These are phyloP conservation scores for Pittosporum tobira DNA, from an alignment of 129 eudicot species.

Conservation along the genomic window DNA sequence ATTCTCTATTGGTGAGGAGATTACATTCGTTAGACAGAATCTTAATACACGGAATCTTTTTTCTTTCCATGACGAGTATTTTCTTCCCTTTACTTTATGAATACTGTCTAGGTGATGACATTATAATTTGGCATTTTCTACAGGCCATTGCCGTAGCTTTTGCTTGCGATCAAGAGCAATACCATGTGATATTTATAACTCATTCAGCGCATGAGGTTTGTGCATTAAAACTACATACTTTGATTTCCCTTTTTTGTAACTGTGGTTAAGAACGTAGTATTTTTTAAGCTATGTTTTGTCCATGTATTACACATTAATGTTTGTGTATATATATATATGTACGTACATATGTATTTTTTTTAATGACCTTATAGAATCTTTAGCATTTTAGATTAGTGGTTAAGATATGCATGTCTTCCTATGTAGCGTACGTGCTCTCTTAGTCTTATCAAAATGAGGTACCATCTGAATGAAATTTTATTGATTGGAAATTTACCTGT, in stretches of 20 bases:
- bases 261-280: background rate
- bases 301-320: too few relatives aligned
- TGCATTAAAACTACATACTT: background rate
- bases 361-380: too few relatives aligned
- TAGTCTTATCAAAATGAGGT: background rate
- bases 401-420: too few relatives aligned
- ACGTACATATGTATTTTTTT: too few relatives aligned
- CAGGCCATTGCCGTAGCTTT: slow-evolving; percentile 87
- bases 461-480: background rate
- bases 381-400: too few relatives aligned
- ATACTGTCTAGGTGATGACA: background rate
- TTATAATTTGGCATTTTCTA: slow-evolving; percentile 2
- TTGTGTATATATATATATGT: too few relatives aligned
- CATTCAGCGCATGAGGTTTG: slow-evolving; percentile 89
- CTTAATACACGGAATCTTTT: background rate
- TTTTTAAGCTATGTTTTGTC: too few relatives aligned
- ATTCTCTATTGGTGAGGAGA: too few relatives aligned
- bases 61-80: background rate
- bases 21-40: too few relatives aligned
- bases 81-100: background rate
- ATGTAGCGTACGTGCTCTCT: too few relatives aligned
- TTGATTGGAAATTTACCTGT: background rate
- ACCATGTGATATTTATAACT: slow-evolving; percentile 57
- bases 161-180: slow-evolving; percentile 62
- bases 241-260: background rate